Conservation (phyloP, 1,284 basidiomycete species). For the Pseudomicrostroma phylloplanum region DNA sequence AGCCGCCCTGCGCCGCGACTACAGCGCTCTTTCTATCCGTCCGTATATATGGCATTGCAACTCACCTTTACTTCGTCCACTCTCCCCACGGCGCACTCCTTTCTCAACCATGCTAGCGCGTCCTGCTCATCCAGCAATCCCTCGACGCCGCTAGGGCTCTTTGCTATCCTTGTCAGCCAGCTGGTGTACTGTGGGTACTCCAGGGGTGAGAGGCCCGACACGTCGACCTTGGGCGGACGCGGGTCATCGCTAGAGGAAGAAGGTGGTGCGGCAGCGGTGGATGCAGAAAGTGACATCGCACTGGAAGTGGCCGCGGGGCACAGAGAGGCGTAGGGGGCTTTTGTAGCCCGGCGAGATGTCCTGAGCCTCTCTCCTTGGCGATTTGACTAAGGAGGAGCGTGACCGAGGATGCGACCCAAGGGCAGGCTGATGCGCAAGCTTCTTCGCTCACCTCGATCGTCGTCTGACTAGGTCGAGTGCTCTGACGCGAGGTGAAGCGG, state of each 20-base stretch:
- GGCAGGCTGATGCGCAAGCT: no score
- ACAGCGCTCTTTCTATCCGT: neutral
- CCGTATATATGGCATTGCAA: neutral
- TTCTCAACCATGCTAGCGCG: slow-evolving; percentile 41
- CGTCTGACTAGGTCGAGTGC: no score
- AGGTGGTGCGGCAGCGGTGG: neutral
- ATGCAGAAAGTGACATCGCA: no score
- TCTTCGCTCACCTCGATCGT: no score
- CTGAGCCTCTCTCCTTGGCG: no score
- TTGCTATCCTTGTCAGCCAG: slow-evolving; percentile 38
- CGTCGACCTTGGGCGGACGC: slow-evolving; percentile 27
- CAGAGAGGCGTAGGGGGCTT: no score
- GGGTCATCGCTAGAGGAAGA: slow-evolving; percentile 1
- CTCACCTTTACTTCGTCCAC: slow-evolving; percentile 43
- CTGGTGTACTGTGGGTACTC: slow-evolving; percentile 40
- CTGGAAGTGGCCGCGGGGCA: no score
- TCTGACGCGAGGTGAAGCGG: no score
- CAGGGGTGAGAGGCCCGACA: slow-evolving; percentile 45
- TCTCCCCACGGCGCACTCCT: slow-evolving; percentile 38
- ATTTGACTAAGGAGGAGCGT: no score
- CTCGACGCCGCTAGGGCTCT: slow-evolving; percentile 35
- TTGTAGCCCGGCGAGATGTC: no score
- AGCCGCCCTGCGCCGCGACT: neutral
- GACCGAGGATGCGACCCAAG: no score
- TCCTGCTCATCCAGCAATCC: slow-evolving; percentile 46